Conservation (phyloP, 495 filamentous ascomycete species). For the Endocarpon pusillum region DNA sequence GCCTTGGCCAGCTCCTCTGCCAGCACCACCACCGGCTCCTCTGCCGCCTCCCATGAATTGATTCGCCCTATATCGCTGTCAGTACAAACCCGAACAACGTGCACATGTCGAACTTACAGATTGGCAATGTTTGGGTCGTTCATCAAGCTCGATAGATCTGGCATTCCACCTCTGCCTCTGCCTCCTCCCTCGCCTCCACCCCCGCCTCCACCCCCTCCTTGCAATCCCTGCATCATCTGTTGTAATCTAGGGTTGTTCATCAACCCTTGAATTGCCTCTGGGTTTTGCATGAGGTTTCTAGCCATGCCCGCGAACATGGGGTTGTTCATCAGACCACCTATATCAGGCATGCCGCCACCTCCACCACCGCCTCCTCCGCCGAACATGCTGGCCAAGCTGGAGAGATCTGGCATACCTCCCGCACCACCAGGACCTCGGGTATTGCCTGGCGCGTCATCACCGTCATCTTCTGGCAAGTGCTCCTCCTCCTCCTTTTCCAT, state of each 20-base stretch:
- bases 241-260: slow-evolving; percentile 86
- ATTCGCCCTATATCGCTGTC: no score
- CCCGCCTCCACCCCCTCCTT: slow-evolving; percentile 24
- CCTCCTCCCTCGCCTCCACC: slow-evolving; percentile 31
- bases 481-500: slow-evolving; percentile 25
- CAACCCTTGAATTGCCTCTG: slow-evolving; percentile 68
- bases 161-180: slow-evolving; percentile 55
- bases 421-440: slow-evolving; percentile 28
- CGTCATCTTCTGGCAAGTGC: slow-evolving; percentile 29
- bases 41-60: no score
- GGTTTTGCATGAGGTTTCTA: slow-evolving; percentile 91
- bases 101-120: no score
- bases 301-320: slow-evolving; percentile 96
- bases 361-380: slow-evolving; percentile 39
- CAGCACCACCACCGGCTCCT: no score
- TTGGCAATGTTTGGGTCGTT: slow-evolving; percentile 76
- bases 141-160: slow-evolving; percentile 67
- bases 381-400: slow-evolving; percentile 54
- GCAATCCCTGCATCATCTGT: slow-evolving; percentile 60
- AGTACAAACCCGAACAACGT: no score
- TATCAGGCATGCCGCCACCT: slow-evolving; percentile 72
- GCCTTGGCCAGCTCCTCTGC: no score
- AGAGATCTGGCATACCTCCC: slow-evolving; percentile 69
- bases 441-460: slow-evolving; percentile 24
- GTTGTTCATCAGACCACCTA: slow-evolving; percentile 79